phyloP scores from a whole-genome alignment of 1,139 yeast species.

The Zhuliangozyma blackwelliae region DNA sequence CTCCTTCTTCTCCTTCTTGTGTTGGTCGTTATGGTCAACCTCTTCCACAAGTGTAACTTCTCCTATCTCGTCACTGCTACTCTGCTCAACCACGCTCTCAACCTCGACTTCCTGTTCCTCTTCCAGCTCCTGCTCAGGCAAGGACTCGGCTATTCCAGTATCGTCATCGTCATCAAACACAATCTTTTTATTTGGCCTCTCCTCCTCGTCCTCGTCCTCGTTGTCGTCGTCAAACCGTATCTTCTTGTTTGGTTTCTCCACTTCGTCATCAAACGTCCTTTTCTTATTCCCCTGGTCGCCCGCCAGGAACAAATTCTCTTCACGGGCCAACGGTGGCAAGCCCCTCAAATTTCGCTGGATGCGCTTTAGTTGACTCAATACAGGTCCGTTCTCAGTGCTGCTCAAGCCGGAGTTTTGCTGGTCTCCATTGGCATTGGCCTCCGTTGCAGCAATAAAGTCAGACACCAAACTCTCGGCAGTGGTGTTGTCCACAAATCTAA shows the following conservation, averaged over 20 bases:
- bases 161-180: conserved; percentile 11
- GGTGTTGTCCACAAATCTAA: conserved; percentile 26
- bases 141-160: not conserved
- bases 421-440: conserved; percentile 9
- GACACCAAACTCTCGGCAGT: conserved; percentile 45
- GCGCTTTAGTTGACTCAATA: conserved; percentile 58
- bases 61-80: conserved; percentile 10
- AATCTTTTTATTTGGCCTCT: conserved; percentile 10
- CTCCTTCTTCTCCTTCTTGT: conserved; percentile 17
- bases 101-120: conserved; percentile 16
- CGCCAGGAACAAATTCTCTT: conserved; percentile 17
- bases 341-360: conserved; percentile 72
- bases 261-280: conserved; percentile 5
- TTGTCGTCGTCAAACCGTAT: conserved; percentile 27
- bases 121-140: conserved; percentile 13
- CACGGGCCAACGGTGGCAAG: conserved; percentile 54
- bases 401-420: conserved; percentile 9
- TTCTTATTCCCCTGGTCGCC: not conserved
- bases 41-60: conserved; percentile 13
- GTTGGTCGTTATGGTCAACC: conserved; percentile 10
- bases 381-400: conserved; percentile 26
- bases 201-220: conserved; percentile 15
- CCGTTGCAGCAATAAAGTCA: conserved; percentile 42
- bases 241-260: conserved; percentile 20
- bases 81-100: conserved; percentile 15